Base-by-base conservation (phyloP, 495 filamentous ascomycete genomes). In the Talaromyces nanjingensis region DNA sequence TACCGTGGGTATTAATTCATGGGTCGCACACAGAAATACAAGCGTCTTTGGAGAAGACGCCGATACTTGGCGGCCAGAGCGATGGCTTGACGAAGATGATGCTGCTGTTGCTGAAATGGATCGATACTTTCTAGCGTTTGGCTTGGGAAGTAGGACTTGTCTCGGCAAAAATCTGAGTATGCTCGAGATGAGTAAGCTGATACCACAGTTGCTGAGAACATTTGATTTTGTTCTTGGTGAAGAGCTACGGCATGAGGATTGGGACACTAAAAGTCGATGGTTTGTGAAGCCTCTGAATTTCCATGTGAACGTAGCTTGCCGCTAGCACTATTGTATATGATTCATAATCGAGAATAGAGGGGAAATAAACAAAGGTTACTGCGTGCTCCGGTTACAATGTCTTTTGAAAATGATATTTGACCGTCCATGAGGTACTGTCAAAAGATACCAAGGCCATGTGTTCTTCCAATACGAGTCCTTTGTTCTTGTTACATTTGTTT, bases 1-100 rank as follows among this genome's bases (percentile, higher is more conserved):
- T 20, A 53, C 18, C 49, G 83, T 89, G 3, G 85, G 86, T 4
- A 84, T 84, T 65, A 87, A 85, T 63, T 79, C 84, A 1, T 83
- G 83, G 69, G 81, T 85, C 0, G 69, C 88, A 24, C 84, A 88
- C 61, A 72, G 76, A 5, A 77, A 86, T 45, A 64, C 74, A 3
- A 75, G 77, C 0, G 73, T 88, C 1, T 88, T 85, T 63, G 37
- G 37, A 16, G 84, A 86, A 7, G 79, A 85, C 63, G 81, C 82
- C 2, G 77, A 83, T 8, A 55, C 53, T 0, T 90, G 80, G 71
- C 65, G 77, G 2, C 86, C 86, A 1, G 77, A 83, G 12, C 69
- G 87, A 42, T 89, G 86, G 87, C 69, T 86, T 42, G 14, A 42
- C 37, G 4, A 16, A 42, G 37, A 42, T 42, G 14, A 42, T 42